A percentile compares a stretch with the other conserved stretches of the same genome.
These are phyloP conservation scores for Petunia secreta DNA, from an alignment of 257 asterid species.

Conservation along the genomic window DNA sequence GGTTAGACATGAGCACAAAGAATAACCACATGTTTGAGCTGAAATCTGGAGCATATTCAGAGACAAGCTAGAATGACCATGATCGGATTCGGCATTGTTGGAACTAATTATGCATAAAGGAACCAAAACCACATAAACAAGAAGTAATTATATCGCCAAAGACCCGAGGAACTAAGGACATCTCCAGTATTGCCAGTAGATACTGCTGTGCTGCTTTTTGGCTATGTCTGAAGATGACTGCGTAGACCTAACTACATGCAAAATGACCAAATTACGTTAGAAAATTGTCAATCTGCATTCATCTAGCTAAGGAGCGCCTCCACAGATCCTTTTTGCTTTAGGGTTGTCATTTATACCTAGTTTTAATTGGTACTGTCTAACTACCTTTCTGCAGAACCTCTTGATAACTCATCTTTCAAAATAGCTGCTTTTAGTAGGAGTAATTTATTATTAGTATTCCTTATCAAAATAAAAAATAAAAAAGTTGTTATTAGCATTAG, in stretches of 20 bases:
- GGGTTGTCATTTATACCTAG: background rate
- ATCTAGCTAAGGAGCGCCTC: conserved; percentile 20
- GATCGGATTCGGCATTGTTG: background rate
- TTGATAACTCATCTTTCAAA: background rate
- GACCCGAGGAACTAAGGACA: background rate
- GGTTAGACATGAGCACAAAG: conserved; percentile 1
- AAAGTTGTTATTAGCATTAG: too few species aligned
- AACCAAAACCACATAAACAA: background rate
- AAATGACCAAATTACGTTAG: background rate
- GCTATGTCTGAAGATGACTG: background rate
- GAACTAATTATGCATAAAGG: background rate
- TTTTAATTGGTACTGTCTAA: background rate
- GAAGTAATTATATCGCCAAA: background rate
- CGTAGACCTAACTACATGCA: background rate
- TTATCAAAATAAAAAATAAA: too few species aligned
- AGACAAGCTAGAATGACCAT: background rate
- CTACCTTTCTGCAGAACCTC: background rate
- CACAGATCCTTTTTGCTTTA: background rate
- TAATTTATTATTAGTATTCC: background rate
- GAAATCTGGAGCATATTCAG: conserved; percentile 8
- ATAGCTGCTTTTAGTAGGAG: background rate
- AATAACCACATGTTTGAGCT: background rate
- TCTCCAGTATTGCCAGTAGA: background rate
- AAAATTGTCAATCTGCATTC: background rate
- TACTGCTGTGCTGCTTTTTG: background rate